Evolutionary conservation across 768 basidiomycete species (phyloP).

Genomic region (Gymnopilus dilepis): DNA sequence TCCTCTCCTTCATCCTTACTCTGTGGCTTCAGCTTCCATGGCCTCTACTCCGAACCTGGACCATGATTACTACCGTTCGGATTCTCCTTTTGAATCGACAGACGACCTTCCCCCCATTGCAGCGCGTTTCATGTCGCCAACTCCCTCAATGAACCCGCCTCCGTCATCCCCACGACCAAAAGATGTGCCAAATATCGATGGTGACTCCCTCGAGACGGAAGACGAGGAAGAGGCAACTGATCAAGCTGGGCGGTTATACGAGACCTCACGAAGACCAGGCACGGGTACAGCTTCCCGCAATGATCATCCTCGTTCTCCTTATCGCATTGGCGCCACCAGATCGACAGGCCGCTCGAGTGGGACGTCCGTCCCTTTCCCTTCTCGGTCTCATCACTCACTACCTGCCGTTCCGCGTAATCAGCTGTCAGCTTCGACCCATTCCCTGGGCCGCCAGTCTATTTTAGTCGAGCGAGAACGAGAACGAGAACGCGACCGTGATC

Average conservation of each 20-base stretch:
- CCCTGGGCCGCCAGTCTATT: constrained; percentile 73
- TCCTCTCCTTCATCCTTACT: constrained; percentile 86
- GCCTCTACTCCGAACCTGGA: constrained; percentile 65
- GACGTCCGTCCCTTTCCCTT: constrained; percentile 74
- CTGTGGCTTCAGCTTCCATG: constrained; percentile 48
- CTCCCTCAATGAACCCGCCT: constrained; percentile 45
- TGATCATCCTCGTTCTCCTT: constrained; percentile 80
- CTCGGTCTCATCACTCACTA: constrained; percentile 79
- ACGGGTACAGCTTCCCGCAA: constrained; percentile 49
- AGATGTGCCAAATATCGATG: constrained; percentile 71
- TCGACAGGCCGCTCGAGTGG: constrained; percentile 44
- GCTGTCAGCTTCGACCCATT: constrained; percentile 69
- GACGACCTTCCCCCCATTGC: constrained; percentile 88
- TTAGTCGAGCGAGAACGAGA: constrained; percentile 49
- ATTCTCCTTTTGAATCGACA: constrained; percentile 71
- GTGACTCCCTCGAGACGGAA: constrained; percentile 70
- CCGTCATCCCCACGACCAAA: constrained; percentile 50
- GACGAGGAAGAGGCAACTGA: constrained; percentile 72
- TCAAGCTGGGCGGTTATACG: constrained; percentile 51
- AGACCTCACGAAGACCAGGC: constrained; percentile 37
- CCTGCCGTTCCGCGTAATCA: constrained; percentile 68
- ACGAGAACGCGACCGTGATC: constrained; percentile 48
- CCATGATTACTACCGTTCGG: constrained; percentile 73
- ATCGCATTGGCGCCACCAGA: constrained; percentile 55
- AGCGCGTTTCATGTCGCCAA: constrained; percentile 88